Base-by-base conservation (phyloP, 306 rosid genomes). In the Vigna hirtella region DNA sequence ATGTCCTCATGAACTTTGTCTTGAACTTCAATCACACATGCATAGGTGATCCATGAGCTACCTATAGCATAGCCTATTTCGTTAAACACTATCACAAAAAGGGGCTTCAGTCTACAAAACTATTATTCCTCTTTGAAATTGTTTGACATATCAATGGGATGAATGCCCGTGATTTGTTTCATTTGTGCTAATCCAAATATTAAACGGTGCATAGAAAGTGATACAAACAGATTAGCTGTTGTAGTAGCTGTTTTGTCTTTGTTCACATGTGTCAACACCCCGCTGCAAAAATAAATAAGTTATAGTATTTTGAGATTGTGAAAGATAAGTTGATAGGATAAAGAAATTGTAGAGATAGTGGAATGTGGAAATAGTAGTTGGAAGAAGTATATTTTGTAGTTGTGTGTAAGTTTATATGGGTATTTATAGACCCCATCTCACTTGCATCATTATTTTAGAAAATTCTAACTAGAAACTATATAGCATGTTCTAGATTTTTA, bases 1-100 rank as follows among this genome's bases (percentile, higher is more conserved):
- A 59, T 70, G 50, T 50, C n/a, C 66, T 62, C 84, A 67, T 50
- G 58, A 69, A 28, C 58, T 82, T 69, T 82, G 81, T 76, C 85
- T 43, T 70, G 63, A 70, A 72, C 78, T 82, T 11, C 52, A 17
- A 64, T 77, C 32, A 70, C 72, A 74, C 18, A 22, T 22, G 49
- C 48, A 5, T 64, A 48, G 80, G 71, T 52, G 48, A 79, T 48
- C 83, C 83, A 69, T 57, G 81, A 14, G 75, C 77, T 66, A 77
- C 55, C 40, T 47, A 52, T 17, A 73, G 73, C 53, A 11, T 73
- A 65, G 28, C 14, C 10, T 50, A 51, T 48, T 65, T 42, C 68
- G 47, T 73, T 73, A 45, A 14, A 71, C 38, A 65, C 22, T 38
- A 65, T 57, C 79, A 45, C 38, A 63, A 69, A 7, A 24, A 64